phyloP scores from a whole-genome alignment of 495 filamentous ascomycete genomes.

The Penicillium verhagenii region DNA sequence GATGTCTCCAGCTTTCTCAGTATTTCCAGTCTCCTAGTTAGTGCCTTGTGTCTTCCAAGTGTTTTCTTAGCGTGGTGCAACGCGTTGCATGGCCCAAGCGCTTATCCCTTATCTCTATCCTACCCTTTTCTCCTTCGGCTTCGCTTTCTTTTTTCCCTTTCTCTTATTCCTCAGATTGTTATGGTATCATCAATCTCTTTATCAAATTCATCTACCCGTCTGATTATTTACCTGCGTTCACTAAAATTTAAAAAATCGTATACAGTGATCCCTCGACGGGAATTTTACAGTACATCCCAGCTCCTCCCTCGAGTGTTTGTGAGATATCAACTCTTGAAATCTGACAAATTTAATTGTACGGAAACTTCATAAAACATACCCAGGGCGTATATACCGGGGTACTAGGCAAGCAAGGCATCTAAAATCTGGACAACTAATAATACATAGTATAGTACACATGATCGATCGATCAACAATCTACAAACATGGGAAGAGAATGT shows the following conservation, averaged over 20 bases:
- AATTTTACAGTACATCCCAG: no score
- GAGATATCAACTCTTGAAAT: no score
- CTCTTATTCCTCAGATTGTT: neutral
- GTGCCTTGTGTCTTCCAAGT: slow-evolving; percentile 16
- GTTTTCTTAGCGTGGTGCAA: slow-evolving; percentile 32
- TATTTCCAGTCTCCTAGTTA: neutral
- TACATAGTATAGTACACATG: no score
- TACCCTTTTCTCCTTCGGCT: neutral
- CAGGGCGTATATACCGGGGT: no score
- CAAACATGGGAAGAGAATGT: no score
- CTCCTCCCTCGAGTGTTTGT: no score
- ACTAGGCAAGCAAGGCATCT: no score
- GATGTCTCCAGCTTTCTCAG: neutral
- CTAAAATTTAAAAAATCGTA: neutral
- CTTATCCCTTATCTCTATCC: slow-evolving; percentile 6
- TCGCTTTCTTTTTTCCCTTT: neutral
- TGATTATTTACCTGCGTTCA: neutral
- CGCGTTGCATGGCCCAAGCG: slow-evolving; percentile 36
- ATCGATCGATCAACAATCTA: no score
- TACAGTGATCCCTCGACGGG: neutral
- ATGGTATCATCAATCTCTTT: neutral
- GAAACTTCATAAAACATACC: no score
- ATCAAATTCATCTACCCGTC: neutral
- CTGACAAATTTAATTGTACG: no score
- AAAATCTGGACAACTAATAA: no score